Conservation (phyloP, 257 asterid genomes). For the Solanum piurae region DNA sequence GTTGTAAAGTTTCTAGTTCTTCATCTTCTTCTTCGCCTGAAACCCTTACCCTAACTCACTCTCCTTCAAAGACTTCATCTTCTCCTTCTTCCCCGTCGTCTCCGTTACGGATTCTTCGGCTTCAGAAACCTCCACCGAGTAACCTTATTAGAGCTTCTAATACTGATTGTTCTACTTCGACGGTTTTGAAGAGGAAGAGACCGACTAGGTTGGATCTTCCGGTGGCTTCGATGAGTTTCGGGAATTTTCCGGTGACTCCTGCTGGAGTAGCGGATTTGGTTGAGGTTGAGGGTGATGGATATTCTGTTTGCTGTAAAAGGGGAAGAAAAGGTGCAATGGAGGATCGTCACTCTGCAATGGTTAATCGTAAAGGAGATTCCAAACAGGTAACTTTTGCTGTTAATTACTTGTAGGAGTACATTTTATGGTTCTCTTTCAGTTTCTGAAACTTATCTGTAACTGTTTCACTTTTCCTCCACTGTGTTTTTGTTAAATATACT, state of each 20-base stretch:
- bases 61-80: conserved; percentile 9
- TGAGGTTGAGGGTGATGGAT: conserved; percentile 71
- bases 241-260: conserved; percentile 15
- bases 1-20: neutral
- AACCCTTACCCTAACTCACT: neutral
- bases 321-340: conserved; percentile 77
- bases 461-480: neutral
- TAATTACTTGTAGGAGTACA: neutral
- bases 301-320: conserved; percentile 65
- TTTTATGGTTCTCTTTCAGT: neutral
- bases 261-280: conserved; percentile 16
- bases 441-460: neutral
- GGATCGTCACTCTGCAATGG: conserved; percentile 67
- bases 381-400: conserved; percentile 31
- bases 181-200: conserved; percentile 48
- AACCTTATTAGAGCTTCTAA: conserved; percentile 37
- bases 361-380: conserved; percentile 38
- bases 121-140: conserved; percentile 37
- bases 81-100: conserved; percentile 35
- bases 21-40: conserved; percentile 24
- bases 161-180: conserved; percentile 14
- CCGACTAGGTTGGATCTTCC: conserved; percentile 53
- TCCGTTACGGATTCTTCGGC: conserved; percentile 44
- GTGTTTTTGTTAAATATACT: neutral
- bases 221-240: neutral